Conservation (phyloP, 2,329 filamentous ascomycete genomes). For the Endoconidiophora polonica region DNA sequence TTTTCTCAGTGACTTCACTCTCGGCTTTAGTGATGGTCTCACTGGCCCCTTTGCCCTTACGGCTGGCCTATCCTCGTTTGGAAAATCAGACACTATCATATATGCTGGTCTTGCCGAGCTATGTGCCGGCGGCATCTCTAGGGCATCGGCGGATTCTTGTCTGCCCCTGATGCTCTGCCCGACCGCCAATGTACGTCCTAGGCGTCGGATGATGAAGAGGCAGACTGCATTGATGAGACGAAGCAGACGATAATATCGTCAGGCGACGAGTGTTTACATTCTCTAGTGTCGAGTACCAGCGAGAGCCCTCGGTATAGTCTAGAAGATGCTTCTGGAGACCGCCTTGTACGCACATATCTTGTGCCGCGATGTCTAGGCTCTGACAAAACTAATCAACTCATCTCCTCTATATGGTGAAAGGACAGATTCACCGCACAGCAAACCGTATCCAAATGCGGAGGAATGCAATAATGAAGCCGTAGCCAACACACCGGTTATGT, state of each 20-base stretch:
- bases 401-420: slow-evolving; percentile 19
- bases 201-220: neutral
- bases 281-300: neutral
- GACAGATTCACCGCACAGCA: slow-evolving; percentile 17
- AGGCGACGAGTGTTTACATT: neutral
- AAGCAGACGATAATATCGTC: neutral
- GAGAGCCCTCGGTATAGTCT: neutral
- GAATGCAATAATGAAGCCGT: slow-evolving; percentile 14
- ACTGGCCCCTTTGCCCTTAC: slow-evolving; percentile 62
- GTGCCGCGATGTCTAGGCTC: slow-evolving; percentile 19
- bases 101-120: slow-evolving; percentile 54
- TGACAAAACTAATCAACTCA: slow-evolving; percentile 15
- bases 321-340: slow-evolving; percentile 10
- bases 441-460: slow-evolving; percentile 13
- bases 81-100: slow-evolving; percentile 44
- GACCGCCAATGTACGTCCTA: neutral
- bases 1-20: slow-evolving; percentile 48
- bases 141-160: slow-evolving; percentile 55
- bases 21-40: slow-evolving; percentile 57
- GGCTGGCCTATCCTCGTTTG: slow-evolving; percentile 47
- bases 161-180: slow-evolving; percentile 28
- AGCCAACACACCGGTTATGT: slow-evolving; percentile 25
- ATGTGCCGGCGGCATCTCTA: slow-evolving; percentile 54
- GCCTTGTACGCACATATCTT: slow-evolving; percentile 20
- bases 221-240: neutral